phyloP scores from a whole-genome alignment of 176 grass and related monocot genomes.

The Ensete glaucum region DNA sequence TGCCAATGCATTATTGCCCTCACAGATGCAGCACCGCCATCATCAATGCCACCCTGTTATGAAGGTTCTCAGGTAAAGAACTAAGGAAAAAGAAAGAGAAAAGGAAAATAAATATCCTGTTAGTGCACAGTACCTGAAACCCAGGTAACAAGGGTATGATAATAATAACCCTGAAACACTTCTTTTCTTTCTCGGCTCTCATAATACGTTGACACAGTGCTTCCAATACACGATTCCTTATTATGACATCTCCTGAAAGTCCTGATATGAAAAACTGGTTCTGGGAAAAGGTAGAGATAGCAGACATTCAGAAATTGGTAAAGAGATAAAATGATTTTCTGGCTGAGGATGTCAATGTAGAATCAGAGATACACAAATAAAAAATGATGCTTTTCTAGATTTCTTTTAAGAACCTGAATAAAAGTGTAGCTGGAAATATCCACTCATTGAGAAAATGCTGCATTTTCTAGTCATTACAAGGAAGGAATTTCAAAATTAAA shows the following conservation, averaged over 20 bases:
- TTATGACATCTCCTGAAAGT: constrained; percentile 82
- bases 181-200: constrained; percentile 77
- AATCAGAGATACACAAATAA: not conserved
- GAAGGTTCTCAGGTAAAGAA: not conserved
- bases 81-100: not conserved
- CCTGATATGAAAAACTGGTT: constrained; percentile 99
- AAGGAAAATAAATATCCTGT: constrained; percentile 10
- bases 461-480: not conserved
- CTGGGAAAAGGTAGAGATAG: constrained; percentile 31
- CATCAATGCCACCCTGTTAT: constrained; percentile 93
- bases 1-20: constrained; percentile 99
- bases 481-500: not conserved
- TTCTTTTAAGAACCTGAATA: not conserved
- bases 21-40: constrained; percentile 88
- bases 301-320: not conserved
- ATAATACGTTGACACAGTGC: constrained; percentile 78
- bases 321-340: not conserved
- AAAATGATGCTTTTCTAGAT: not conserved
- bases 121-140: constrained; percentile 62
- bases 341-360: not conserved
- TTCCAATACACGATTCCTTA: constrained; percentile 92
- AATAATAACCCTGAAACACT: constrained; percentile 66
- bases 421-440: not conserved
- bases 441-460: not conserved
- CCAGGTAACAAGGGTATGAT: constrained; percentile 93